Base-by-base conservation (phyloP, 176 grass and related monocot species). In the Hyparrhenia diplandra region DNA sequence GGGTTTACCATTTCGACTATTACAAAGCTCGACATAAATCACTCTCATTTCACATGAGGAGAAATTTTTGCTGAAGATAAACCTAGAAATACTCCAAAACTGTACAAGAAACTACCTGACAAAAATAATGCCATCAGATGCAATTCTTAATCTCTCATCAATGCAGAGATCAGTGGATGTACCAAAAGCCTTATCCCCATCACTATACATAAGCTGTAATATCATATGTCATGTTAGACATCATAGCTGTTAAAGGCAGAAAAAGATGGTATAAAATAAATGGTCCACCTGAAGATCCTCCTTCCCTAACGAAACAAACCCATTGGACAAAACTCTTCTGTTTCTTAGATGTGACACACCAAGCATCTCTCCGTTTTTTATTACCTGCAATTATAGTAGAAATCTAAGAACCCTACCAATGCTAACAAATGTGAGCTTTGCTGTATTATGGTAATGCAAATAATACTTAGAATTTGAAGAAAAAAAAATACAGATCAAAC, bases 341-440 rank as follows among this genome's bases (percentile, higher is more conserved):
- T 90, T 99, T 83, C 96, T 89, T 68, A 99, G 85, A 83, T 99
- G 96, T 69, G 96, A 99, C 54, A 99, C 96, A 67, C 96, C 92
- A 86, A 99, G 92, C 96, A 99, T 99, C 81, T 99, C 96, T 28
- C 96, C 96, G 4, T 99, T 99, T 84, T 95, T 99, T 61, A 99
- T 99, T 69, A 99, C 96, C 96, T 99, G 88, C 40, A 86, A 88
- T 29, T 37, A 85, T 47, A 75, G 78, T 43, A 82, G 52, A 28
- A 85, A 75, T 77, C 13, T 88, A 80, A 84, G 87, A 84, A 85
- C 36, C 52, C 34, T 55, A 64, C 28, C 30, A 21, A 35, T 77
- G 6, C 41, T 31, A n/a, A n/a, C n/a, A n/a, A n/a, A n/a, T n/a
- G n/a, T n/a, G n/a, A n/a, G n/a, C n/a, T n/a, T n/a, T n/a, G n/a